A percentile compares a stretch with the other conserved stretches of the same genome.
phyloP scores from a whole-genome alignment of 768 basidiomycete species.

The Stropharia rugosoannulata region DNA sequence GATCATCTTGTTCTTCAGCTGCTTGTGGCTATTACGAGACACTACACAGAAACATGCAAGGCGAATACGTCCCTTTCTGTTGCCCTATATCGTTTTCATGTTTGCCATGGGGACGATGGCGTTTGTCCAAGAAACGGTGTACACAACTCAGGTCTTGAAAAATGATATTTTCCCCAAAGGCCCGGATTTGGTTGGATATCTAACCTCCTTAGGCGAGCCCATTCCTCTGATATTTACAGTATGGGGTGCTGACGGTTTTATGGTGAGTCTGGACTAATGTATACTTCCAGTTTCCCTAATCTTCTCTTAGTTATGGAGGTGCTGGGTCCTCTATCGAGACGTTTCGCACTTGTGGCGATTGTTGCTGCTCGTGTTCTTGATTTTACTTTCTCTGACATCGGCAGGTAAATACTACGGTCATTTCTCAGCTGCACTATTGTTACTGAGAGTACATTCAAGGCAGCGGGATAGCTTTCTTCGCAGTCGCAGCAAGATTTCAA shows the following conservation, averaged over 20 bases:
- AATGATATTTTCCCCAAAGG: constrained; percentile 7
- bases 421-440: no score
- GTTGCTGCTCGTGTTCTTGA: not conserved
- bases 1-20: constrained; percentile 4
- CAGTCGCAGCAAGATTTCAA: constrained; percentile 4
- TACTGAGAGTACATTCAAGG: not conserved
- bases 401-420: not conserved
- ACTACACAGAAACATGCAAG: not conserved
- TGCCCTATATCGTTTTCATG: constrained; percentile 4
- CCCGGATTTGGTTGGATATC: constrained; percentile 5
- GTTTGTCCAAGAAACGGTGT: constrained; percentile 8
- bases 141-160: constrained; percentile 7
- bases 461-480: constrained; percentile 8
- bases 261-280: not conserved
- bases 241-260: constrained; percentile 2
- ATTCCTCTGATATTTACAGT: not conserved
- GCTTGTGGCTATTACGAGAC: constrained; percentile 2
- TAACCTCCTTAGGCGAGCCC: constrained; percentile 1
- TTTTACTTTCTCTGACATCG: constrained; percentile 3
- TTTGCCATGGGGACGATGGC: constrained; percentile 10
- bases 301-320: constrained; percentile 1
- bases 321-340: constrained; percentile 5
- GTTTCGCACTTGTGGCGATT: not conserved
- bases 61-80: constrained; percentile 3
- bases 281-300: not conserved